Evolutionary conservation across 2,329 filamentous ascomycete species (phyloP), one percentile per base, ranked within the genome.

Genomic region (Botrytis porri): DNA sequence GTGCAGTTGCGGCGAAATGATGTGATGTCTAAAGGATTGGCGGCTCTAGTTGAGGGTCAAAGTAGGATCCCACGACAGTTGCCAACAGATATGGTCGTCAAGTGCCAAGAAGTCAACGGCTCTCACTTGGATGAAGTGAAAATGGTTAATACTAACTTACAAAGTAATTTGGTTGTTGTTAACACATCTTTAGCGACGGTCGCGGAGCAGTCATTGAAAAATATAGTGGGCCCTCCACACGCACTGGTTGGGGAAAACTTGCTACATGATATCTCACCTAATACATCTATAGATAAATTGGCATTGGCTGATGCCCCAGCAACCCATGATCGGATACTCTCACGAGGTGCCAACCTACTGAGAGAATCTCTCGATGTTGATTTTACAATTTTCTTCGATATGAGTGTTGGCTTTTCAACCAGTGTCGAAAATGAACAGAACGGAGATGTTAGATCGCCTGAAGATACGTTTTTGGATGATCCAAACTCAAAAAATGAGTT

Each of bases 1-100:
- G 86, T 84, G 73, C 86, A 84, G 76, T 85, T 84, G 74, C 85
- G 82, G 76, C 84, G 83, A 76, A 86, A 82, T 59, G 86, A 83
- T 72, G 84, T 83, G 75, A 89, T 85, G 80, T 85, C 84, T 62
- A 82, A 84, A n/a, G 86, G 87, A 0, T 78, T 89, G 29, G 86
- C 84, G 9, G 82, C 82, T 14, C 88, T 87, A 67, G 84, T 86
- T 9, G 86, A 86, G 69, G 84, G 84, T 25, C 64, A 61, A 65
- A 41, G 60, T 39, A 67, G 32, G 7, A 75, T 76, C 18, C 70
- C 60, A 20, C 60, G 45, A n/a, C 32, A 71, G 10, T 37, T 39
- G 25, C 32, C 39, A 37, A 37, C 41, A 39, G 70, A 69, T 12
- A 32, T 41, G 25, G 37, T 37, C 48, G 39, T 66, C 39, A 54